phyloP scores from a whole-genome alignment of 2,329 filamentous ascomycete genomes.

The Epichloe sibirici region DNA sequence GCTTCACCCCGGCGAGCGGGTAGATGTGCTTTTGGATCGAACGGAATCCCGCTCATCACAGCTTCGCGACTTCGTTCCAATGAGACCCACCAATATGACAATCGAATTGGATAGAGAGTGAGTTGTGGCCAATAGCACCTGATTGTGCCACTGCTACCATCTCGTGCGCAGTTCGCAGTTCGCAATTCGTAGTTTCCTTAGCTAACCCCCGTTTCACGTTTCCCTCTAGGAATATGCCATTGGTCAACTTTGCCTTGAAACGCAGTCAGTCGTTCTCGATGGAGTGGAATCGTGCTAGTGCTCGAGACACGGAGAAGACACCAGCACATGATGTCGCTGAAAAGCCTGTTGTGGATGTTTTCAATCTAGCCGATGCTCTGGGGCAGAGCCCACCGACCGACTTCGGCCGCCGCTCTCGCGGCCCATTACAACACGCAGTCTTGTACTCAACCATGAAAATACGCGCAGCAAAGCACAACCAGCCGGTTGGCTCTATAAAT shows the following conservation, averaged over 20 bases:
- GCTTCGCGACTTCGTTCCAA: background rate
- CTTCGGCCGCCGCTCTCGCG: background rate
- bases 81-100: background rate
- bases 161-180: background rate
- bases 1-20: constrained; percentile 12
- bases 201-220: background rate
- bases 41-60: no score
- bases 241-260: constrained; percentile 11
- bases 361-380: constrained; percentile 2
- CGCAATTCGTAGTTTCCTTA: no score
- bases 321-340: background rate
- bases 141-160: background rate
- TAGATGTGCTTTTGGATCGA: constrained; percentile 9
- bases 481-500: constrained; percentile 12
- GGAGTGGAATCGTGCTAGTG: background rate
- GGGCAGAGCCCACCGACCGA: background rate
- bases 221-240: constrained; percentile 9
- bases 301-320: background rate
- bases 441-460: constrained; percentile 11
- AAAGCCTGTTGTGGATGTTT: background rate
- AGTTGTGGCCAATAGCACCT: background rate
- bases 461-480: constrained; percentile 10
- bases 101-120: constrained; percentile 9
- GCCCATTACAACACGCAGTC: constrained; percentile 8
- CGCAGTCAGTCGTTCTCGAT: constrained; percentile 10